Evolutionary conservation across 345 rosid species (phyloP), one percentile per base, ranked within the genome.

Genomic region (Gynandropsis gynandra): DNA sequence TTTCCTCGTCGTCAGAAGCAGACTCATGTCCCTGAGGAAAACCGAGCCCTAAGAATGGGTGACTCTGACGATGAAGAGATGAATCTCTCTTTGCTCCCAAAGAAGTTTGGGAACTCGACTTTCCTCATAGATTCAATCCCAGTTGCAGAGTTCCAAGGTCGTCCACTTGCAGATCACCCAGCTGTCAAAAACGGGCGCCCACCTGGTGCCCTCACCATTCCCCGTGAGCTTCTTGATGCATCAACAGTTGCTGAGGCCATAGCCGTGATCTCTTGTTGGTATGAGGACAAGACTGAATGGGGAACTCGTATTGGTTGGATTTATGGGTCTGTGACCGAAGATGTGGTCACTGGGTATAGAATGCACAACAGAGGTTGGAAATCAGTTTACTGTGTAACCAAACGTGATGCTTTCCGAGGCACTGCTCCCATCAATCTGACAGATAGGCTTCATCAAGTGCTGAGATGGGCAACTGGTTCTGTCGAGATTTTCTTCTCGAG

Each of bases 311-410:
- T 84, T 9, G 96, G 98, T 9, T 90, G 98, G 98, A 90, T 90
- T 66, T 90, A 90, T 45, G 98, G 98, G 37, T 90, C 98, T n/a
- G 96, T 90, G 18, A 90, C 98, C 0, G 98, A 90, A 73, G 98
- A 90, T 56, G 98, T 90, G 31, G 98, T 90, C 68, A 90, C 98
- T 1, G 98, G 98, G 17, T 90, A 90, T 51, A 72, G 98, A 44
- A 90, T 90, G 98, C 98, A 90, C 76, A 87, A 90, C 76, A 60
- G 98, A 33, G 98, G 96, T 40, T 90, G 98, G 98, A 90, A 82
- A 60, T 90, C 98, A 1, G 96, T 90, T 55, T 90, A 90, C 65
- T 90, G 98, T 19, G 98, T 87, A 56, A 90, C 98, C 14, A 90
- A 84, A 65, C 89, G 96, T 3, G 98, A 90, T 62, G 96, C 98